Conservation (phyloP, 495 filamentous ascomycete genomes). For the Poronia punctata region DNA sequence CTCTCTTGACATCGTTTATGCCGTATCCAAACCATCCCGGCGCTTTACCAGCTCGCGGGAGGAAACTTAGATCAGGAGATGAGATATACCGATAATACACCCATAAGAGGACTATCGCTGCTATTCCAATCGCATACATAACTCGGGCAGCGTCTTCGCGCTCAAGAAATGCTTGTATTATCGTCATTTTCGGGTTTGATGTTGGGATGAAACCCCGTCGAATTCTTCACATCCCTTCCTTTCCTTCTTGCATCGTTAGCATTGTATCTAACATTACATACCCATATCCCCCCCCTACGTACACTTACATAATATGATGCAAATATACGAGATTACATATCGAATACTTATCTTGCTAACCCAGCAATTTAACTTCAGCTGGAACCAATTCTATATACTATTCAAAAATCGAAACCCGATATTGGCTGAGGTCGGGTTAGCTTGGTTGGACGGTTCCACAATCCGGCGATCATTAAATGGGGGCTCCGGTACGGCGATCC, state of each 20-base stretch:
- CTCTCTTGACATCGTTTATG: conserved; percentile 11
- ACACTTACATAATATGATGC: no score
- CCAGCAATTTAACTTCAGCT: no score
- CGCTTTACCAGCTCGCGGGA: conserved; percentile 10
- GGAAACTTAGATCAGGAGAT: conserved; percentile 6
- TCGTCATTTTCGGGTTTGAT: conserved; percentile 5
- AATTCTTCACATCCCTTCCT: no score
- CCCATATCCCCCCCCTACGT: no score
- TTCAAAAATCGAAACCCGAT: conserved; percentile 7
- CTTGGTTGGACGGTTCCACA: conserved; percentile 7
- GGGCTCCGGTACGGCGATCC: conserved; percentile 11
- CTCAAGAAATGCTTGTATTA: conserved; percentile 4
- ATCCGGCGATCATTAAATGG: no score
- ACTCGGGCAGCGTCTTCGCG: conserved; percentile 6
- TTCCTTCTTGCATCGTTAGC: no score
- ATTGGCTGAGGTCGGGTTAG: no score
- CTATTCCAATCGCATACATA: conserved; percentile 4
- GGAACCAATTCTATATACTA: no score
- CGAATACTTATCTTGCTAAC: no score
- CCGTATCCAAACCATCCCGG: conserved; percentile 10
- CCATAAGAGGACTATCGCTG: conserved; percentile 8
- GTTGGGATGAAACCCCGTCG: no score
- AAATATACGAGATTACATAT: no score
- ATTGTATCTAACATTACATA: no score
- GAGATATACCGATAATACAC: conserved; percentile 4